A percentile compares a stretch with the other conserved stretches of the same genome.
Conservation (phyloP, 2,329 filamentous ascomycete species). For the Xylaria hypoxylon region DNA sequence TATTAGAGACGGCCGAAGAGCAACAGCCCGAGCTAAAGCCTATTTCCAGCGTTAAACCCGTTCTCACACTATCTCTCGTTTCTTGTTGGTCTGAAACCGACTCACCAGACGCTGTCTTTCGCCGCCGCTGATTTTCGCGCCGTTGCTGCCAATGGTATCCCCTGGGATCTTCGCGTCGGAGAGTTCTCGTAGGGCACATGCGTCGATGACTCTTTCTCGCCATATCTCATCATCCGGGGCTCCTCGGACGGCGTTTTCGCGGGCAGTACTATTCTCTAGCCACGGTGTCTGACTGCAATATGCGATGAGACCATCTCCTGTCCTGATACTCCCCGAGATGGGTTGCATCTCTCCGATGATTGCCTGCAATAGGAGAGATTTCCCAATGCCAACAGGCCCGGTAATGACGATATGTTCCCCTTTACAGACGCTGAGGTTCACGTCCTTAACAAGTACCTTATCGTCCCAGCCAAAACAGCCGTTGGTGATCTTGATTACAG, state of each 20-base stretch:
- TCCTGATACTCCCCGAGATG: slow-evolving; percentile 33
- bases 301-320: slow-evolving; percentile 27
- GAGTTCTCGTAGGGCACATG: slow-evolving; percentile 42
- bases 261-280: slow-evolving; percentile 41
- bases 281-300: slow-evolving; percentile 46
- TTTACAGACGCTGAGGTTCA: slow-evolving; percentile 37
- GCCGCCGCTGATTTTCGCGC: slow-evolving; percentile 44
- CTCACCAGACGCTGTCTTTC: slow-evolving; percentile 40
- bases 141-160: slow-evolving; percentile 49
- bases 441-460: slow-evolving; percentile 34
- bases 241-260: slow-evolving; percentile 41
- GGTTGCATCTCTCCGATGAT: slow-evolving; percentile 42
- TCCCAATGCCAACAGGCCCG: slow-evolving; percentile 49
- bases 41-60: slow-evolving; percentile 35
- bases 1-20: slow-evolving; percentile 38
- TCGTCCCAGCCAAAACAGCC: slow-evolving; percentile 32
- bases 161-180: slow-evolving; percentile 32
- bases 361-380: slow-evolving; percentile 43
- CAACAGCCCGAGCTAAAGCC: slow-evolving; percentile 44
- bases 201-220: slow-evolving; percentile 39
- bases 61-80: not conserved
- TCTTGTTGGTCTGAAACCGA: not conserved
- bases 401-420: slow-evolving; percentile 42
- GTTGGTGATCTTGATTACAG: slow-evolving; percentile 20
- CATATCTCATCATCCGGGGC: slow-evolving; percentile 34